Conservation (phyloP, 129 eudicot species). For the Lactuca saligna region DNA sequence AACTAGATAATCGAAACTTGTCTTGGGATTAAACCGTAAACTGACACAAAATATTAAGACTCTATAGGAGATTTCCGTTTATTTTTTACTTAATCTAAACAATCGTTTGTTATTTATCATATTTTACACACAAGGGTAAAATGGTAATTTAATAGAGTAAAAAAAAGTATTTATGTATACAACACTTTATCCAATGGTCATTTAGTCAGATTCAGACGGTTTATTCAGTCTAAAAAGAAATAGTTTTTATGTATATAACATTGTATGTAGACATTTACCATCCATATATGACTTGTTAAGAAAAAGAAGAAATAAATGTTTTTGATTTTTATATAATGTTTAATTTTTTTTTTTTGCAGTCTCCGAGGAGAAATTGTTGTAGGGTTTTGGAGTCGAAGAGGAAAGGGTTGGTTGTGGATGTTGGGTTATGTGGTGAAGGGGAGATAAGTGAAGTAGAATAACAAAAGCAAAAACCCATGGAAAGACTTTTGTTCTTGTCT, state of each 20-base stretch:
- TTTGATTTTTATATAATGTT: neutral
- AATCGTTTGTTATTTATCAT: neutral
- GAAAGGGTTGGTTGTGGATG: conserved; percentile 62
- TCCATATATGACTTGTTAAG: too few relatives aligned
- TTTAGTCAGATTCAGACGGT: too few relatives aligned
- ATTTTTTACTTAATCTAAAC: neutral
- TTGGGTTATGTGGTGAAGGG: conserved; percentile 63
- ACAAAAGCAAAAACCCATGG: conserved; percentile 13
- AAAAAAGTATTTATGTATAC: neutral
- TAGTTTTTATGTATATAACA: too few relatives aligned
- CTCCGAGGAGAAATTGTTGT: conserved; percentile 89
- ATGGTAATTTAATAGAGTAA: too few relatives aligned
- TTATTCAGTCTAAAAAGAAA: too few relatives aligned
- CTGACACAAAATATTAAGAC: too few relatives aligned
- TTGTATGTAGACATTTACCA: too few relatives aligned
- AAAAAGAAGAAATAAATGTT: neutral
- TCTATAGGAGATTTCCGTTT: too few relatives aligned
- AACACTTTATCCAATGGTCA: neutral
- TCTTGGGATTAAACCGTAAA: too few relatives aligned
- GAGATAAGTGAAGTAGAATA: conserved; percentile 58
- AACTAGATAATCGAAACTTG: too few relatives aligned
- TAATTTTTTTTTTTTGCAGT: conserved; percentile 40
- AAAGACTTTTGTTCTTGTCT: conserved; percentile 10
- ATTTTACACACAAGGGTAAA: neutral
- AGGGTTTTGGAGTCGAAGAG: conserved; percentile 53